Percentiles rank a stretch among this genome's conserved stretches.
Conservation (phyloP, 768 basidiomycete genomes). For the Royoungia palumana region DNA sequence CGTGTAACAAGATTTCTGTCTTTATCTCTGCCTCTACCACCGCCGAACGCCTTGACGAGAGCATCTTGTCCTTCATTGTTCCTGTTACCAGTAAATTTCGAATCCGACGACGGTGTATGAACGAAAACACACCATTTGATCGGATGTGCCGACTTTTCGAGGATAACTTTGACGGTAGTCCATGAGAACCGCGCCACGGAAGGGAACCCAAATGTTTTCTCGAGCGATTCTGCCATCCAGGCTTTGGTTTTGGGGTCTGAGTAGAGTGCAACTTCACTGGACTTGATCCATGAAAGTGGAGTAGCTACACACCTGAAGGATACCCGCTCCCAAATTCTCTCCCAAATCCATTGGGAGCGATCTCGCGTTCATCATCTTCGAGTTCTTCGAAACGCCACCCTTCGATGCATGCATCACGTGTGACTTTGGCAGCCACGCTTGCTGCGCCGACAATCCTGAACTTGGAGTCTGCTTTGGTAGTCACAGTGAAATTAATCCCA, state of each 20-base stretch:
- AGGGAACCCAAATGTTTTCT: conserved; percentile 91
- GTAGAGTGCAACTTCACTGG: neutral
- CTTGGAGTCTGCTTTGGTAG: conserved; percentile 90
- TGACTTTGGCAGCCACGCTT: conserved; percentile 97
- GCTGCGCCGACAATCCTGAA: conserved; percentile 98
- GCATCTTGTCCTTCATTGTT: conserved; percentile 79
- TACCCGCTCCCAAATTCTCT: conserved; percentile 76
- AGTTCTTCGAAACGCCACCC: conserved; percentile 79
- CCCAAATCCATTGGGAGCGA: conserved; percentile 27
- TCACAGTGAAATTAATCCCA: conserved; percentile 82
- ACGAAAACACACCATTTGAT: conserved; percentile 67
- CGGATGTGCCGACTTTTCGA: conserved; percentile 76
- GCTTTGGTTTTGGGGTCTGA: conserved; percentile 89
- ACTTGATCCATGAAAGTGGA: neutral
- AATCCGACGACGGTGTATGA: neutral
- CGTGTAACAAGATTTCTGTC: conserved; percentile 67
- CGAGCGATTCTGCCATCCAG: conserved; percentile 73
- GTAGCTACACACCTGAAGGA: conserved; percentile 61
- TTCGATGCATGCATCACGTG: conserved; percentile 86
- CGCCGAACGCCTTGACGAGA: conserved; percentile 71
- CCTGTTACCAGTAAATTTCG: conserved; percentile 43
- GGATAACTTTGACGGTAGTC: conserved; percentile 83
- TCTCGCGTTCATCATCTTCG: conserved; percentile 12
- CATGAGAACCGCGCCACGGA: conserved; percentile 91
- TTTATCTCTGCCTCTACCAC: conserved; percentile 67